Conservation (phyloP, 2,329 filamentous ascomycete genomes). For the Chlorencoelia australis region DNA sequence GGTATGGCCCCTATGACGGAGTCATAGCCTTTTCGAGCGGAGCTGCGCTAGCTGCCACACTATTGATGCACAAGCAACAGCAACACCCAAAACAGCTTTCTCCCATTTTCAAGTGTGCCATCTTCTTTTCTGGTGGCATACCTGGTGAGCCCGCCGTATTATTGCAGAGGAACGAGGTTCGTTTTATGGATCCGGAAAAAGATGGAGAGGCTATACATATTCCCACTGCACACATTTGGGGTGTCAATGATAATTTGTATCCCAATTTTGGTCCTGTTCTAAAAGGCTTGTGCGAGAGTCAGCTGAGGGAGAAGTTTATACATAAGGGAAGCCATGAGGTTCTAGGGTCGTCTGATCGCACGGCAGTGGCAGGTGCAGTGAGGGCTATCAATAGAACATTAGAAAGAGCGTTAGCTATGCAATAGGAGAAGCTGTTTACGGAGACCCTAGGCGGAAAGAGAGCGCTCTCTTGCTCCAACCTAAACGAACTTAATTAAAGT, state of each 20-base stretch:
- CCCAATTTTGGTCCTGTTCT: neutral
- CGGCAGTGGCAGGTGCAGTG: too few species aligned
- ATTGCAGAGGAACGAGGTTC: neutral
- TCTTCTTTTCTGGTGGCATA: conserved; percentile 1
- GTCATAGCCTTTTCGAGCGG: conserved; percentile 1
- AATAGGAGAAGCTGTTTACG: too few species aligned
- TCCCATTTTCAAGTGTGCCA: neutral
- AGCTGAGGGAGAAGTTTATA: neutral
- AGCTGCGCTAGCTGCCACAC: neutral
- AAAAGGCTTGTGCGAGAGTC: neutral
- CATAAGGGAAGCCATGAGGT: conserved; percentile 1
- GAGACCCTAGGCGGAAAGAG: too few species aligned
- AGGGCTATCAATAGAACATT: too few species aligned
- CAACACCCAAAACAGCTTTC: neutral
- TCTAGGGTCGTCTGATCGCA: too few species aligned
- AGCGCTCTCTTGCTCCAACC: too few species aligned
- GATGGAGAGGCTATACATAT: neutral
- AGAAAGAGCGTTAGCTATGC: too few species aligned
- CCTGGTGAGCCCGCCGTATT: neutral
- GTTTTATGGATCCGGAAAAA: neutral
- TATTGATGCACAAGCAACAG: neutral
- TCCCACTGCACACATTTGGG: neutral
- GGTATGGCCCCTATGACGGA: conserved; percentile 1
- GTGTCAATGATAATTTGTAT: neutral
- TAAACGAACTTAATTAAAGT: too few species aligned